Conservation (phyloP, 75 land plant species). For the Chamaecyparis obtusa region DNA sequence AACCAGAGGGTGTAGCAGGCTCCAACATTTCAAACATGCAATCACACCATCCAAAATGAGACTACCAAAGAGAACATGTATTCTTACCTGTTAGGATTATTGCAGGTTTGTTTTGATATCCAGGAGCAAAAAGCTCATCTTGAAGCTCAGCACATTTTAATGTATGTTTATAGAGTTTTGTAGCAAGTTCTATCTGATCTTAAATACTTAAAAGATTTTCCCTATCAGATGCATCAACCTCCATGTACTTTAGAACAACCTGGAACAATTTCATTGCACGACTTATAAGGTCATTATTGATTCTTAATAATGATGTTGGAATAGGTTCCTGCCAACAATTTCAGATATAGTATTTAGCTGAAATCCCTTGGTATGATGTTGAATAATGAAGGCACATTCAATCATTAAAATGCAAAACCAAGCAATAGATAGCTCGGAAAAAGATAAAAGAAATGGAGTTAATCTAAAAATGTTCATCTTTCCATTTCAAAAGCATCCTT, state of each 20-base stretch:
- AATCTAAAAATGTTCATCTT: background rate
- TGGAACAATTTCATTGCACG: slow-evolving; percentile 87
- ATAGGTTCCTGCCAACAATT: slow-evolving; percentile 78
- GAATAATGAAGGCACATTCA: background rate
- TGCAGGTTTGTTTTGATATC: slow-evolving; percentile 90
- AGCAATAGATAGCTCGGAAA: background rate
- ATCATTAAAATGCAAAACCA: background rate
- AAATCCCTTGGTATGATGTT: background rate
- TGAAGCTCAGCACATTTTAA: slow-evolving; percentile 91
- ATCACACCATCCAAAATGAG: background rate
- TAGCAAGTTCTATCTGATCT: slow-evolving; percentile 71
- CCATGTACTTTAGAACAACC: slow-evolving; percentile 89
- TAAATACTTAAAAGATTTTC: slow-evolving; percentile 52
- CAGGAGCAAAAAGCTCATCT: slow-evolving; percentile 92
- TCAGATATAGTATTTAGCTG: background rate
- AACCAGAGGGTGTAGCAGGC: too few relatives aligned
- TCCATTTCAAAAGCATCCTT: background rate
- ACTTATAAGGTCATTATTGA: slow-evolving; percentile 77
- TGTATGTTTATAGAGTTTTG: slow-evolving; percentile 88
- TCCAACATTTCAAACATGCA: background rate
- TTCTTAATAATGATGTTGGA: slow-evolving; percentile 86
- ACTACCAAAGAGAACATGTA: background rate
- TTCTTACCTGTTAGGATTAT: slow-evolving; percentile 80
- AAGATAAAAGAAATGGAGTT: background rate
- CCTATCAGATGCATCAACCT: slow-evolving; percentile 64